Percentiles rank a stretch among this genome's conserved stretches.
Conservation (phyloP, 139 green algal species). For the Chlorella vulgaris region DNA sequence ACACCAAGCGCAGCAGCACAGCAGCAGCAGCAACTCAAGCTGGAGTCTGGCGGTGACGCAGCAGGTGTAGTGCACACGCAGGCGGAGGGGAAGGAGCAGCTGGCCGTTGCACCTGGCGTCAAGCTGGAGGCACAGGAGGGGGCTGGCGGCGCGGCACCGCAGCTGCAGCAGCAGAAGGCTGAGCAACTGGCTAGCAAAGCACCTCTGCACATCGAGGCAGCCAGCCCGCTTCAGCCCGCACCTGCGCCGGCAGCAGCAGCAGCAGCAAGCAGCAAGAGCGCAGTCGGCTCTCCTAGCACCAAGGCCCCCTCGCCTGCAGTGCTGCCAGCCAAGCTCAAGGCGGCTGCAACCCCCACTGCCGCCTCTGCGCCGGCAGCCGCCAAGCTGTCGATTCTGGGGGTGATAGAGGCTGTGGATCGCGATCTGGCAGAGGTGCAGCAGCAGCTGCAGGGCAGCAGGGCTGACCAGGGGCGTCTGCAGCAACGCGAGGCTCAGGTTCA, state of each 20-base stretch:
- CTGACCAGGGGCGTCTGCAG: slow-evolving; percentile 14
- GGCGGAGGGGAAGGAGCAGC: too few relatives aligned
- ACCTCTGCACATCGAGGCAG: too few relatives aligned
- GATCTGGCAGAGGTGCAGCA: slow-evolving; percentile 27
- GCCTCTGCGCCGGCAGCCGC: background rate
- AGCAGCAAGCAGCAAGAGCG: background rate
- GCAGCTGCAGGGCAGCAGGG: slow-evolving; percentile 5
- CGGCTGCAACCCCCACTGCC: background rate
- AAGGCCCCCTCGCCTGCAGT: background rate
- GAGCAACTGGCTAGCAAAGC: background rate
- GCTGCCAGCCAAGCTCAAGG: background rate
- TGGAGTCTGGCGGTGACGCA: too few relatives aligned
- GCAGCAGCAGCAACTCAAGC: too few relatives aligned
- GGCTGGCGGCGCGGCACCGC: too few relatives aligned
- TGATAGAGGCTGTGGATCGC: slow-evolving; percentile 5
- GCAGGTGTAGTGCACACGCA: too few relatives aligned
- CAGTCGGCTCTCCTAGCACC: too few relatives aligned
- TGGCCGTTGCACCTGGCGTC: too few relatives aligned
- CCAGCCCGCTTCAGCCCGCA: background rate
- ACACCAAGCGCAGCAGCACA: too few relatives aligned
- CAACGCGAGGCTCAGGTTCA: slow-evolving; percentile 2
- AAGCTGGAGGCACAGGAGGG: too few relatives aligned
- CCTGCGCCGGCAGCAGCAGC: background rate
- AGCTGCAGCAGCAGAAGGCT: background rate
- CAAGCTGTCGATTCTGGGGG: slow-evolving; percentile 8